Conservation (phyloP, 805 yeast genomes). For the Jamesozyma spencerorum region DNA sequence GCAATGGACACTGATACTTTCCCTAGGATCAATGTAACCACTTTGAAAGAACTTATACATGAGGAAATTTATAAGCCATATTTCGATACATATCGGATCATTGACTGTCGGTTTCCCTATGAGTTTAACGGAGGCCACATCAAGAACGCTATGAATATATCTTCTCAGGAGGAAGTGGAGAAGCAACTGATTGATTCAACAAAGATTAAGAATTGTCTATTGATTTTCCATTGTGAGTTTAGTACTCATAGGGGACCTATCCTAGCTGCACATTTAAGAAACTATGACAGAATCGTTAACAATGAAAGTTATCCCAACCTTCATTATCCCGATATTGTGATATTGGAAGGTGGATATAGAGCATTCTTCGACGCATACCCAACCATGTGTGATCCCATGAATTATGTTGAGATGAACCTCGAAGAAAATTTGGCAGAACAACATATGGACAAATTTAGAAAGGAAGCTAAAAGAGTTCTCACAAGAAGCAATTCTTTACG, state of each 20-base stretch:
- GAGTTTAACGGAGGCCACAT: constrained; percentile 93
- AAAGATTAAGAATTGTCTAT: constrained; percentile 25
- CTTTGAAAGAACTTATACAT: constrained; percentile 33
- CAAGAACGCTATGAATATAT: constrained; percentile 67
- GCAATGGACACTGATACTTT: constrained; percentile 33
- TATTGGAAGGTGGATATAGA: constrained; percentile 87
- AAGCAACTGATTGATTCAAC: constrained; percentile 34
- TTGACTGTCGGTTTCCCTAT: constrained; percentile 90
- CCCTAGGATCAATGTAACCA: constrained; percentile 37
- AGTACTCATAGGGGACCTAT: constrained; percentile 89
- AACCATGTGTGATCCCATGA: constrained; percentile 60
- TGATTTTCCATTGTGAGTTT: constrained; percentile 92
- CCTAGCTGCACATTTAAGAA: constrained; percentile 79
- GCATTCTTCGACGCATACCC: constrained; percentile 55
- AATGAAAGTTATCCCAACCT: constrained; percentile 69
- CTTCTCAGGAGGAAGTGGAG: constrained; percentile 62
- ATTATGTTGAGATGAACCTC: constrained; percentile 73
- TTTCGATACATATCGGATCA: constrained; percentile 49
- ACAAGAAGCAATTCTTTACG: constrained; percentile 31
- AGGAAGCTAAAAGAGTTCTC: constrained; percentile 31
- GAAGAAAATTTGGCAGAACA: constrained; percentile 34
- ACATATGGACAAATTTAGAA: constrained; percentile 45
- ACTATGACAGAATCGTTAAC: constrained; percentile 70
- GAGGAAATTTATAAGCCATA: constrained; percentile 32
- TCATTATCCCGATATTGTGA: constrained; percentile 79